phyloP scores from a whole-genome alignment of 1,284 basidiomycete genomes.

The Naganishia sp. region DNA sequence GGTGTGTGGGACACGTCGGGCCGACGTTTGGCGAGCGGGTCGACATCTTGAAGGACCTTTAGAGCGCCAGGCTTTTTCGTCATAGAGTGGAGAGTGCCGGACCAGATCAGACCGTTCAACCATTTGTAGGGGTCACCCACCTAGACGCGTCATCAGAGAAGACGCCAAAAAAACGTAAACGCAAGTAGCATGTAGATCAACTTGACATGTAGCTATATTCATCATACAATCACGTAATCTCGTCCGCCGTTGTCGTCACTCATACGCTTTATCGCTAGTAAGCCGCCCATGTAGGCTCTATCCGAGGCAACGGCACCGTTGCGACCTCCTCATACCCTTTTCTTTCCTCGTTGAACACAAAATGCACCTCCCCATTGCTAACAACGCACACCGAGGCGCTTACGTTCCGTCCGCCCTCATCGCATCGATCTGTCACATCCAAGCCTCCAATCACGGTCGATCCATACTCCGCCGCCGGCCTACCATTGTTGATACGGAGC shows the following conservation, averaged over 20 bases:
- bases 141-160: neutral
- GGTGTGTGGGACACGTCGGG: constrained; percentile 73
- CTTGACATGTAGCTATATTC: constrained; percentile 24
- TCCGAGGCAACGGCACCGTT: too few relatives aligned
- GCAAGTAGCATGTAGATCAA: constrained; percentile 25
- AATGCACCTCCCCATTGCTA: neutral
- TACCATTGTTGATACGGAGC: neutral
- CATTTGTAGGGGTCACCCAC: constrained; percentile 28
- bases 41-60: constrained; percentile 22
- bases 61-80: neutral
- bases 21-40: constrained; percentile 29
- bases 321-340: neutral
- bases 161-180: neutral
- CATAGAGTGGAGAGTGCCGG: constrained; percentile 5
- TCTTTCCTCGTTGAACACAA: neutral
- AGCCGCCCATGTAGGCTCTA: too few relatives aligned
- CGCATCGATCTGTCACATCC: neutral
- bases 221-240: constrained; percentile 15
- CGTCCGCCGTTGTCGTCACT: neutral
- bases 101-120: constrained; percentile 17
- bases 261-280: too few relatives aligned
- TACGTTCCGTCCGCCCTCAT: neutral
- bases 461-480: neutral
- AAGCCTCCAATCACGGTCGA: neutral
- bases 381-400: neutral